A percentile compares a stretch with the other conserved stretches of the same genome.
Evolutionary conservation across 2,329 filamentous ascomycete species (phyloP).

Genomic region (Magnaporthiopsis incrustans): DNA sequence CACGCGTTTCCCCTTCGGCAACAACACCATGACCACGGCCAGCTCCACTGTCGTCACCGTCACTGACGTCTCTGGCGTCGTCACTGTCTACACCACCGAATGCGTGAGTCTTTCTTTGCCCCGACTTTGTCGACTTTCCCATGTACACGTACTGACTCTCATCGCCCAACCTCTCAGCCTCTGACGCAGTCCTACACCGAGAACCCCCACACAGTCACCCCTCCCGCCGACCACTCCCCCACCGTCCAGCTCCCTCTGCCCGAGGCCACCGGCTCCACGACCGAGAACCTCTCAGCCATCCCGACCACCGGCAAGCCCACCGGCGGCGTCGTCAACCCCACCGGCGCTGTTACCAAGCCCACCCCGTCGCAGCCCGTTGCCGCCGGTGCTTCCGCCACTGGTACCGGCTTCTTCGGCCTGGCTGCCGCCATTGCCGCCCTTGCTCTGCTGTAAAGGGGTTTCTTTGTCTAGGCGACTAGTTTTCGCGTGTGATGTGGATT

Average conservation of each 20-base stretch:
- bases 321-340: too few species aligned
- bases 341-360: neutral
- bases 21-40: neutral
- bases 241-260: neutral
- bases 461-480: neutral
- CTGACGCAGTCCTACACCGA: neutral
- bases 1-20: neutral
- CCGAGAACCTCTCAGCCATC: neutral
- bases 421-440: neutral
- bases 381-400: neutral
- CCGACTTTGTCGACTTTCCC: neutral
- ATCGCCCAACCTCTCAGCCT: neutral
- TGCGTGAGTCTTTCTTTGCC: neutral
- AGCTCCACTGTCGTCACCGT: neutral
- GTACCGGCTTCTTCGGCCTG: neutral
- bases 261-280: neutral
- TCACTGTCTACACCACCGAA: neutral
- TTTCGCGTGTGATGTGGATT: neutral
- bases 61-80: neutral
- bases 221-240: neutral
- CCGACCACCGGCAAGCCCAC: neutral
- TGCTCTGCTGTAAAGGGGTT: neutral
- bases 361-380: neutral
- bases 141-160: neutral
- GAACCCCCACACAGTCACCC: neutral